Conservation (phyloP, 164 flowering plant genomes). For the Tetracentron sinense region DNA sequence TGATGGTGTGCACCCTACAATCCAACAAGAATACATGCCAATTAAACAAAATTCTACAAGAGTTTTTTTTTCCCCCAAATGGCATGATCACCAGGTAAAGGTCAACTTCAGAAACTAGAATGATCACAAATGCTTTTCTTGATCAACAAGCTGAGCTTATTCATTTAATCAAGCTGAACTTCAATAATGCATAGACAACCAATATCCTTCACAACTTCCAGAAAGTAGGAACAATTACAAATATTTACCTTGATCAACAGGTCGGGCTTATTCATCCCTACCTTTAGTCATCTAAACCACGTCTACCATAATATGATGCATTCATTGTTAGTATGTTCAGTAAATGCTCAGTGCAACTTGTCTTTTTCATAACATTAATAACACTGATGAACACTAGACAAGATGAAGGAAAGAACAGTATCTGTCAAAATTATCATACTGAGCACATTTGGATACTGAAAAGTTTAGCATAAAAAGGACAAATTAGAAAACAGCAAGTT, state of each 20-base stretch:
- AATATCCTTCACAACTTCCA: no score
- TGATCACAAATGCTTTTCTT: neutral
- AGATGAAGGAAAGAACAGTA: no score
- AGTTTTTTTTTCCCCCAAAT: no score
- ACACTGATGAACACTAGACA: neutral
- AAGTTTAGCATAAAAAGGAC: no score
- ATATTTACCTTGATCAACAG: neutral
- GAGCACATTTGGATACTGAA: neutral
- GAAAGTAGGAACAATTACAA: neutral
- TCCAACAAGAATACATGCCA: no score
- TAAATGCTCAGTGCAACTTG: neutral
- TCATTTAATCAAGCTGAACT: no score
- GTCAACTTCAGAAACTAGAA: no score
- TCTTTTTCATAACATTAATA: neutral
- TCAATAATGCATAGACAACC: no score
- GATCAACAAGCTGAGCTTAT: neutral
- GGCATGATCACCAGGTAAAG: no score
- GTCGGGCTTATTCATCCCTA: no score
- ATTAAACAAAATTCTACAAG: no score
- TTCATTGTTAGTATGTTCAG: neutral
- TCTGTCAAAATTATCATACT: neutral
- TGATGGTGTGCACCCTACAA: no score
- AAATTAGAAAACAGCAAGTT: neutral
- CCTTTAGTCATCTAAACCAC: neutral
- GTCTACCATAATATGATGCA: neutral